Conservation (phyloP, 2,329 filamentous ascomycete genomes). For the Scleromitrula shiraiana region DNA sequence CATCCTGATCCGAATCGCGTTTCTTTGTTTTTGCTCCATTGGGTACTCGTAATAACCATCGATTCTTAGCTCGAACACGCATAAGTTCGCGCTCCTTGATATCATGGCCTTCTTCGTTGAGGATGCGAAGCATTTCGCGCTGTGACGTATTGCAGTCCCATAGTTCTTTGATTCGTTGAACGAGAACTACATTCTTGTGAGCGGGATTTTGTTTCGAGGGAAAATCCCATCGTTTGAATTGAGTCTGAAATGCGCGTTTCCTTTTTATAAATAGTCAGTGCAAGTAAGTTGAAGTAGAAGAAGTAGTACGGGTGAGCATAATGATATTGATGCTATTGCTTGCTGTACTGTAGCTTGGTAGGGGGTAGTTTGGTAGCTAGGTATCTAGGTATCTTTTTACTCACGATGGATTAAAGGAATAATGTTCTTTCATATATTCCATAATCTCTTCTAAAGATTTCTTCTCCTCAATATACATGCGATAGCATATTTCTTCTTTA, state of each 20-base stretch:
- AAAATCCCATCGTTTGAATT: slow-evolving; percentile 74
- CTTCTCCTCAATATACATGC: slow-evolving; percentile 70
- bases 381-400: background rate
- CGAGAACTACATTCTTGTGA: slow-evolving; percentile 59
- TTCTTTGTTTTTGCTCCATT: slow-evolving; percentile 46
- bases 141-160: slow-evolving; percentile 70
- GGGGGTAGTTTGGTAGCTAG: background rate
- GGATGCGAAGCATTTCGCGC: slow-evolving; percentile 62
- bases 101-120: slow-evolving; percentile 65
- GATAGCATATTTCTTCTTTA: slow-evolving; percentile 56
- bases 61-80: slow-evolving; percentile 59
- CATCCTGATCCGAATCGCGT: slow-evolving; percentile 27
- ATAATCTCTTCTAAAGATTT: slow-evolving; percentile 68
- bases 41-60: slow-evolving; percentile 56
- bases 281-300: too few species aligned
- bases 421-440: slow-evolving; percentile 55
- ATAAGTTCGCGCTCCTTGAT: slow-evolving; percentile 65
- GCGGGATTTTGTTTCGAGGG: slow-evolving; percentile 65
- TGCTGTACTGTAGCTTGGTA: background rate
- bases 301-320: slow-evolving; percentile 18
- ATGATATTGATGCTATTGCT: slow-evolving; percentile 18
- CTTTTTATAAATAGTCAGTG: slow-evolving; percentile 33
- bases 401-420: slow-evolving; percentile 44
- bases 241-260: slow-evolving; percentile 67
- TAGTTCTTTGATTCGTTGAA: slow-evolving; percentile 63